Conservation (phyloP, 2,329 filamentous ascomycete genomes). For the Laburnicola sp. region DNA sequence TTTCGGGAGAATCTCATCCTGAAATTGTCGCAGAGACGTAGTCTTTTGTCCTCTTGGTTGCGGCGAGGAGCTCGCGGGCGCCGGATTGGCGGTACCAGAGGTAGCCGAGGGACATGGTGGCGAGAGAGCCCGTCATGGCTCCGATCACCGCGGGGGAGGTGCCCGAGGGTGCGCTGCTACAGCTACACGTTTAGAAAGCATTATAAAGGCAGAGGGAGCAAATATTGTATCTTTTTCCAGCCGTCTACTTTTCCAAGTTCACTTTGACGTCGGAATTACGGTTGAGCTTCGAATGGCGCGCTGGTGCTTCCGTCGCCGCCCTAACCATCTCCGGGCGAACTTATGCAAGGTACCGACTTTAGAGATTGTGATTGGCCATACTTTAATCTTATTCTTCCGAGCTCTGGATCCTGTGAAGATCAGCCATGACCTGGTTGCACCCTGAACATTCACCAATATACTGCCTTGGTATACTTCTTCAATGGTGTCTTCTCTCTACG, state of each 20-base stretch:
- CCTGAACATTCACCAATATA: background rate
- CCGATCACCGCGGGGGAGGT: slow-evolving; percentile 50
- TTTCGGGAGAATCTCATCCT: slow-evolving; percentile 65
- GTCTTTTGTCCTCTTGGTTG: slow-evolving; percentile 59
- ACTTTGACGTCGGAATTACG: slow-evolving; percentile 8
- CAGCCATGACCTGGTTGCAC: slow-evolving; percentile 1
- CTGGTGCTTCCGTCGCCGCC: too few species aligned
- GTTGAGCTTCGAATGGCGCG: background rate
- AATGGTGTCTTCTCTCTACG: too few species aligned
- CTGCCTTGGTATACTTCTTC: too few species aligned
- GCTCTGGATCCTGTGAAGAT: background rate
- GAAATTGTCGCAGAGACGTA: slow-evolving; percentile 55
- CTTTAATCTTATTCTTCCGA: background rate
- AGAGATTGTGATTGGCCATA: background rate
- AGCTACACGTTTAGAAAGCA: slow-evolving; percentile 41
- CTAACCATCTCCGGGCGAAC: background rate
- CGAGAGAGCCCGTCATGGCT: slow-evolving; percentile 54
- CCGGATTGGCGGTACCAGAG: slow-evolving; percentile 59
- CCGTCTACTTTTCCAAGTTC: slow-evolving; percentile 3
- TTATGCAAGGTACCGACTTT: background rate
- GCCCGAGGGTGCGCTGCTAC: slow-evolving; percentile 28
- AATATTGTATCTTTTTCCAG: background rate
- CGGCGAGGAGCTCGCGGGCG: slow-evolving; percentile 52
- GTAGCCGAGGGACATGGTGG: slow-evolving; percentile 55
- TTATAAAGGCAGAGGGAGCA: slow-evolving; percentile 8